Evolutionary conservation across 2,329 filamentous ascomycete species (phyloP).

Genomic region (Bipolaris gigantea): DNA sequence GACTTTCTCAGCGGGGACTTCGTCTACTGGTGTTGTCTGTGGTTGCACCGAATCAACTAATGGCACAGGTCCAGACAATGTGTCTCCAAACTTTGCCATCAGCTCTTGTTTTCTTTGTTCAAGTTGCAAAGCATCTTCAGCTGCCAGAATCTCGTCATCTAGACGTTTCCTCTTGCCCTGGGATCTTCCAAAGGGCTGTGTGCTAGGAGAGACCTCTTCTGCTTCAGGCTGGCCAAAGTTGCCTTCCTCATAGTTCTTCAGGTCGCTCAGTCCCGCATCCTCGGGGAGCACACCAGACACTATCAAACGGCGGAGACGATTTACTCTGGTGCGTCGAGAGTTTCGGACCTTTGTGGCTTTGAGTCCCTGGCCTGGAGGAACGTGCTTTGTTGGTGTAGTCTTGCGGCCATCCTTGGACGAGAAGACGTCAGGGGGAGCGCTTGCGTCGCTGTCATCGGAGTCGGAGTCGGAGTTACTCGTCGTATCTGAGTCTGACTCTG

Average conservation of each 20-base stretch:
- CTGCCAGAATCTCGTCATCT: constrained; percentile 21
- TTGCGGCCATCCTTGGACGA: constrained; percentile 24
- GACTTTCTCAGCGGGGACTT: constrained; percentile 7
- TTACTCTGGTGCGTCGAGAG: constrained; percentile 53
- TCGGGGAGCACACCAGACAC: constrained; percentile 55
- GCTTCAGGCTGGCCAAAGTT: neutral
- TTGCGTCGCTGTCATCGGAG: constrained; percentile 43
- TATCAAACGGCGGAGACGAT: constrained; percentile 57
- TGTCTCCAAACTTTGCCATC: constrained; percentile 23
- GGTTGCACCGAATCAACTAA: constrained; percentile 1
- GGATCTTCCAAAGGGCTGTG: constrained; percentile 11
- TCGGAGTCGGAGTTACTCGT: constrained; percentile 44
- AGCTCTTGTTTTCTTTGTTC: constrained; percentile 27
- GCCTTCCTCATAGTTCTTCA: constrained; percentile 52
- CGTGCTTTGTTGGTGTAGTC: constrained; percentile 2
- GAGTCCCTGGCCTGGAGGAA: constrained; percentile 55
- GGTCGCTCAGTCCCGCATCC: constrained; percentile 55
- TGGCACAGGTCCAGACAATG: neutral
- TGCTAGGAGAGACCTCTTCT: neutral
- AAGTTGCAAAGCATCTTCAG: constrained; percentile 21
- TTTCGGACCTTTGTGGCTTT: constrained; percentile 59
- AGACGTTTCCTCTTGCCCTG: constrained; percentile 31
- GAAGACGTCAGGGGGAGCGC: constrained; percentile 27
- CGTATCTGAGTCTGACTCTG: constrained; percentile 16
- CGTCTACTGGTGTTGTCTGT: neutral